A percentile compares a stretch with the other conserved stretches of the same genome.
Conservation (phyloP, 805 yeast genomes). For the Scheffersomyces stipitis region DNA sequence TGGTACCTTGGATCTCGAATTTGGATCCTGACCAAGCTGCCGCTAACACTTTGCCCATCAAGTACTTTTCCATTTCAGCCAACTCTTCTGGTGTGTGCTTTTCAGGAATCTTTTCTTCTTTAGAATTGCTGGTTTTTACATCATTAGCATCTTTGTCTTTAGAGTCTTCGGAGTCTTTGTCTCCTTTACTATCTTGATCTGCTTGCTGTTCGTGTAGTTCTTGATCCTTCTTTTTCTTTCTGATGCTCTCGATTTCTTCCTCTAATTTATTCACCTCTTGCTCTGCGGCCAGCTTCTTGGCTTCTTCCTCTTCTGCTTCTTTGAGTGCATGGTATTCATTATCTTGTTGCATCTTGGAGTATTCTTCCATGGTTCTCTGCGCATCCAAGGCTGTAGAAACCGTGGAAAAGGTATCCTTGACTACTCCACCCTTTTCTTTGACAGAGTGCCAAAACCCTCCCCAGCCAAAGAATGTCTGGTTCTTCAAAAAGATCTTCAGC, state of each 20-base stretch:
- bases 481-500: conserved; percentile 62
- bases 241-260: conserved; percentile 14
- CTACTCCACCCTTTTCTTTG: conserved; percentile 72
- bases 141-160: conserved; percentile 4
- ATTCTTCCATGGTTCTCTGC: conserved; percentile 72
- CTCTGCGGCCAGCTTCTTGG: conserved; percentile 12
- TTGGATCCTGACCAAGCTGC: conserved; percentile 86
- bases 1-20: conserved; percentile 72
- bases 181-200: conserved; percentile 12
- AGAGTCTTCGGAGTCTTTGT: conserved; percentile 3
- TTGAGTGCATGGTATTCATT: conserved; percentile 42
- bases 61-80: conserved; percentile 69
- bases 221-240: conserved; percentile 31
- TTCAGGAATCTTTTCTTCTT: conserved; percentile 25
- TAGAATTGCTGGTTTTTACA: conserved; percentile 6
- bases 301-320: conserved; percentile 29
- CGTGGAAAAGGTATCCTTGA: conserved; percentile 69
- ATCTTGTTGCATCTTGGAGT: conserved; percentile 64
- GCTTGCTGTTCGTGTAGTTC: conserved; percentile 14
- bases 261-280: conserved; percentile 13
- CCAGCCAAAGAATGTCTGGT: conserved; percentile 61
- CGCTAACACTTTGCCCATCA: conserved; percentile 76
- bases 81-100: conserved; percentile 56
- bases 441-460: conserved; percentile 70
- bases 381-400: conserved; percentile 77